Base-by-base conservation (phyloP, 1,284 basidiomycete genomes). In the Termitomyces sp. region DNA sequence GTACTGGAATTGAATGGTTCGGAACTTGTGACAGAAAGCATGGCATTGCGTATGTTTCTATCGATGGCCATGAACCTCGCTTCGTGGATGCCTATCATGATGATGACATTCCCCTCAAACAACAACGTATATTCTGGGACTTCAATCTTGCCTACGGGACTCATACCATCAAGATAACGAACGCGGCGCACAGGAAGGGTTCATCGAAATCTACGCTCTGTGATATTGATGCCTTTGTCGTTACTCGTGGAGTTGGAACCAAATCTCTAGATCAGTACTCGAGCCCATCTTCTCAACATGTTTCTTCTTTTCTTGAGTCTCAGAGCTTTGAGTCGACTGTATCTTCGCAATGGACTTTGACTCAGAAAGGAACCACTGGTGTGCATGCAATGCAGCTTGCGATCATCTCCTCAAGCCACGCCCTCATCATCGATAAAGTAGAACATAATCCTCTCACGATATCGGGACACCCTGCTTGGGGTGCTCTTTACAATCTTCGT, bases 321-420 rank as follows among this genome's bases (percentile, higher is more conserved):
- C 52, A 53, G 19, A 14, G 18, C 9, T 44, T 47, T 30, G 47
- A 49, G 56, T 34, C 62, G 59, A 46, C 41, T 61, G 49, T 28
- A 13, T 21, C 52, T 16, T 37, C 45, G 8, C 31, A 52, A 40
- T 63, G 62, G 62, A 53, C 49, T 43, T 42, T 63, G n/a, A 49
- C 53, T 30, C 80, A 85, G 64, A 71, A 77, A 48, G 86, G 90
- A 6, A 74, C 77, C 13, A 88, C 87, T 11, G 90, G 90, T n/a
- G 85, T 92, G 11, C 72, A 81, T 50, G 91, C 88, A 2, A 91
- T 92, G 90, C 89, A 92, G 64, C 66, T 91, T 48, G 74, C 75
- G 3, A 72, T 93, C 55, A 77, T 91, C 55, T 90, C 86, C 3
- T 64, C 79, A 18, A 79, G 76, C n/a, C 84, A 87, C 60, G 86